Evolutionary conservation across 352 stramenopile species (phyloP), one percentile per base, ranked within the genome.

Genomic region (Phytophthora citricola): DNA sequence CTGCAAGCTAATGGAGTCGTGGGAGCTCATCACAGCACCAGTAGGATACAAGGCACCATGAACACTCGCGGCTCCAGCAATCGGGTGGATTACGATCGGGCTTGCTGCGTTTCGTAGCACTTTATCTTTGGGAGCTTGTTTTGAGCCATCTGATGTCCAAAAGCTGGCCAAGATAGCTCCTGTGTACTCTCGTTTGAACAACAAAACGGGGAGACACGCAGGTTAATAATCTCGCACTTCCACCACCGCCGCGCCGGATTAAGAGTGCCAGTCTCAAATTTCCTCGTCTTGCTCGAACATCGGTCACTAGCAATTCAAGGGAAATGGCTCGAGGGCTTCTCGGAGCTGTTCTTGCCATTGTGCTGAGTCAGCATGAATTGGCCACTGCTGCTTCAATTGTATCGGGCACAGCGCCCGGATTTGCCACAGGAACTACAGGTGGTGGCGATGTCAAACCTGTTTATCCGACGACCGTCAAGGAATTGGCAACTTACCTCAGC

Each of bases 341-440:
- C 3, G 26, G 11, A 20, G 22, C 29, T 11, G 14, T 54, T 4
- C 12, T 66, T 40, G 58, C 32, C 3, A 15, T 54, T 47, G 49
- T 46, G 24, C 40, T 66, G 34, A 32, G n/a, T 22, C 48, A 66
- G 1, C 47, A 29, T 36, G 48, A 47, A 41, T 48, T 60, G 22
- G 12, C 40, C n/a, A 5, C 20, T 17, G 58, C 58, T 41, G 40
- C 48, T 48, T 61, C 59, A 12, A 44, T 52, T 36, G 24, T 32
- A 32, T 58, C 40, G 9, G 66, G 51, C n/a, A 58, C 22, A 6
- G 62, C 63, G 10, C 68, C 68, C 8, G 69, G 69, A 34, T 66
- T 75, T 47, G 69, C 69, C 0, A 46, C 54, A 1, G 69, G 69
- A 20, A 69, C 66, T 7, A 79, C 66, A 7, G 71, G 71, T 24